Base-by-base conservation (phyloP, 768 basidiomycete species). In the Amyloporia xantha region DNA sequence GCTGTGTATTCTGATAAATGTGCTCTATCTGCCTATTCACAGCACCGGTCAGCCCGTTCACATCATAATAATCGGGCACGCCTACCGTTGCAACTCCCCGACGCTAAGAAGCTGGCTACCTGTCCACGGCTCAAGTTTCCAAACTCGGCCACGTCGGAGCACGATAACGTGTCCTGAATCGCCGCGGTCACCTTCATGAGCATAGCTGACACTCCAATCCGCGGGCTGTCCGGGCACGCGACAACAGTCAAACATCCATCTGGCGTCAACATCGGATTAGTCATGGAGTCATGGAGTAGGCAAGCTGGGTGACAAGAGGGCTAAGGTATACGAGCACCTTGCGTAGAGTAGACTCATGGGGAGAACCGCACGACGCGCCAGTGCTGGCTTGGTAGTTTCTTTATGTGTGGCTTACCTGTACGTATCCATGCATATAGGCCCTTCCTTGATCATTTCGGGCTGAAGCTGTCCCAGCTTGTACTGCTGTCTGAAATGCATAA, bases 191-290 rank as follows among this genome's bases (percentile, higher is more conserved):
- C 72, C 75, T 9, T 67, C 62, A 44, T 76, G 69, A 0, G 87
- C 81, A 43, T 61, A 54, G 15, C 52, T 53, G 20, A 59, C 56
- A 47, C 57, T 57, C 79, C 88, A 88, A 62, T 97, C 93, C 15
- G 86, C 84, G 39, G 84, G 75, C 9, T 71, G 64, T 1, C 86
- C 85, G 2, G 90, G 90, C 17, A 92, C 71, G 48, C 90, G 85
- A 54, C 80, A 88, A 62, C 88, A 90, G 62, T 92, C 90, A 56
- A 92, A 92, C 90, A 92, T 91, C 90, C 90, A 92, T 43, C 87
- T 88, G 46, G 23, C 41, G 27, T 17, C 20, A 37, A 6, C 7
- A 35, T 46, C 13, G 42, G 36, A 12, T 13, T 6, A 38, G 30
- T 4, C 30, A n/a, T n/a, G n/a, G n/a, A n/a, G 37, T 11, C 10